Evolutionary conservation across 2,329 filamentous ascomycete species (phyloP).

Genomic region (Ceratocystis albifundus): DNA sequence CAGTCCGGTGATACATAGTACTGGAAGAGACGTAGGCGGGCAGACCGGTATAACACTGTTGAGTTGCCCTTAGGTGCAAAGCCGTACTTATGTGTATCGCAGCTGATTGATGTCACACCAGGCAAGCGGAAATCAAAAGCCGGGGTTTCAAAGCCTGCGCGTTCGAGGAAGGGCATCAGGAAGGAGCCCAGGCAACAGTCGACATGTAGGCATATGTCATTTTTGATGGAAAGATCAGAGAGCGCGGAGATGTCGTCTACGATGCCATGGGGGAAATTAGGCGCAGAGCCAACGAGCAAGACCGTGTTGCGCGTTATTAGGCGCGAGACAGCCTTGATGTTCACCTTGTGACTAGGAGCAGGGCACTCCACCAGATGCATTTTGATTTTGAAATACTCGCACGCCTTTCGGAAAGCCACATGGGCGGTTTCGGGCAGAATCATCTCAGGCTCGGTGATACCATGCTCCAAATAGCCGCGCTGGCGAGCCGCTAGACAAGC

Average conservation of each 20-base stretch:
- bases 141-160: conserved; percentile 81
- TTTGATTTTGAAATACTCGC: conserved; percentile 94
- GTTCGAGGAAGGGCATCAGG: conserved; percentile 79
- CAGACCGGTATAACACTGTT: conserved; percentile 77
- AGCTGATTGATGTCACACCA: conserved; percentile 89
- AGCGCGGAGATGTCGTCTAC: conserved; percentile 86
- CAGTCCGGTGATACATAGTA: conserved; percentile 95
- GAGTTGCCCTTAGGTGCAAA: conserved; percentile 98
- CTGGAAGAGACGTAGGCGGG: conserved; percentile 70
- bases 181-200: conserved; percentile 97
- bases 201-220: conserved; percentile 79
- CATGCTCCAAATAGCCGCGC: conserved; percentile 73
- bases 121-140: conserved; percentile 89
- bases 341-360: conserved; percentile 72
- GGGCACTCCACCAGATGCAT: conserved; percentile 80
- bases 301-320: conserved; percentile 92
- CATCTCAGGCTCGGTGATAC: conserved; percentile 91
- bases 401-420: conserved; percentile 91
- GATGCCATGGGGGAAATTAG: conserved; percentile 96
- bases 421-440: conserved; percentile 91
- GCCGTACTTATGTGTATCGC: conserved; percentile 97
- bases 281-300: conserved; percentile 83
- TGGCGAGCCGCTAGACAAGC: conserved; percentile 82
- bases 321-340: conserved; percentile 63
- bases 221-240: conserved; percentile 67